Percentiles rank a stretch among this genome's conserved stretches.
These are phyloP conservation scores for Verticillium dahliae DNA, from an alignment of 2,329 filamentous ascomycete genomes.

Conservation along the genomic window DNA sequence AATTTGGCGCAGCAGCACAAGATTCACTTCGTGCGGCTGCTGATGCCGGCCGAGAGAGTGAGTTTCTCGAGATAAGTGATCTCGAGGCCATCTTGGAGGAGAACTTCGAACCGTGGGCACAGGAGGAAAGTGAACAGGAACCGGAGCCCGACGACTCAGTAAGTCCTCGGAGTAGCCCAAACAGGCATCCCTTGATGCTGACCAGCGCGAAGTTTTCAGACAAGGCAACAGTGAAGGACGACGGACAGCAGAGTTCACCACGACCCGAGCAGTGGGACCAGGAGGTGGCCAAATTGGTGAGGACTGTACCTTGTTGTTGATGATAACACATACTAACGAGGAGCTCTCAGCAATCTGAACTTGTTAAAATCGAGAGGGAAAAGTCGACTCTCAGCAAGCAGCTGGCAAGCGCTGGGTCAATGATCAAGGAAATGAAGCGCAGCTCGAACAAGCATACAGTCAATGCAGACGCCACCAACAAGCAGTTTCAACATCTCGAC, in stretches of 20 bases:
- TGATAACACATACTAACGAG: background rate
- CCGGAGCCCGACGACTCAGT: background rate
- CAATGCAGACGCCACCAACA: background rate
- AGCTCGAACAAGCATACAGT: background rate
- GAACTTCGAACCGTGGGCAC: background rate
- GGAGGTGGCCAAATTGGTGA: background rate
- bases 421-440: background rate
- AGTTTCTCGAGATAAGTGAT: background rate
- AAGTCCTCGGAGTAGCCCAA: background rate
- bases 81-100: background rate
- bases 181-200: background rate
- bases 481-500: background rate
- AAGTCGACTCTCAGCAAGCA: background rate
- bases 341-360: background rate
- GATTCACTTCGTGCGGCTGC: background rate
- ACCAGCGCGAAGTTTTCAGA: background rate
- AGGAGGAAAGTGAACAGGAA: background rate
- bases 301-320: background rate
- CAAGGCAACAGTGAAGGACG: too few relatives aligned
- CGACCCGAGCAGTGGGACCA: background rate
- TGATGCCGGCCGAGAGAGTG: background rate
- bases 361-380: background rate
- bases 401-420: background rate
- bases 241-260: too few relatives aligned
- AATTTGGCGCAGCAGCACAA: background rate